Conservation (phyloP, 2,329 filamentous ascomycete genomes). For the Didymellaceae sp. region DNA sequence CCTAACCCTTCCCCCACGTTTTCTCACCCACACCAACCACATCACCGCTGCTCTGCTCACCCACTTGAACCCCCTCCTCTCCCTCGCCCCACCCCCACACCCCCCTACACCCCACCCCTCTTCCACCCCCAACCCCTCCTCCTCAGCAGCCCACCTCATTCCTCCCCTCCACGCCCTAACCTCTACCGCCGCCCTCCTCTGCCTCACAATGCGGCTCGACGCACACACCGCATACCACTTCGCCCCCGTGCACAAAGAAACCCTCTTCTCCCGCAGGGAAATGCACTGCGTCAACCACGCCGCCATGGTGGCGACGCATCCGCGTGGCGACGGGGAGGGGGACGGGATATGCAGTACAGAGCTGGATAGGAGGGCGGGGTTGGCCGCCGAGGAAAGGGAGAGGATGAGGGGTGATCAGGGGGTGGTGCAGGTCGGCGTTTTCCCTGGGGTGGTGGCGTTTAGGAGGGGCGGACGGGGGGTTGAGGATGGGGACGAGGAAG, state of each 20-base stretch:
- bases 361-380: neutral
- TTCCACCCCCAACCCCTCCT: neutral
- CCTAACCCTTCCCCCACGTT: constrained; percentile 26
- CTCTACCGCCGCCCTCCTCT: constrained; percentile 29
- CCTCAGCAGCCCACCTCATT: too few species aligned
- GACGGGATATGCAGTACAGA: neutral
- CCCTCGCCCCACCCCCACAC: neutral
- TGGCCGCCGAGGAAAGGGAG: constrained; percentile 11
- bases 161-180: constrained; percentile 2
- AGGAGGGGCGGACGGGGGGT: constrained; percentile 38
- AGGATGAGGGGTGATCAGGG: constrained; percentile 19
- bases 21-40: constrained; percentile 30
- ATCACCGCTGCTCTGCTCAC: constrained; percentile 25
- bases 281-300: constrained; percentile 34
- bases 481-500: neutral
- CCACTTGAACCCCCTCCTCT: constrained; percentile 32
- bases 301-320: constrained; percentile 17
- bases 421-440: constrained; percentile 30
- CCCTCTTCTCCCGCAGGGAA: constrained; percentile 15
- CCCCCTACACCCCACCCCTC: neutral
- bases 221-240: constrained; percentile 38
- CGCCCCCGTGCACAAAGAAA: constrained; percentile 36
- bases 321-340: neutral
- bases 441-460: constrained; percentile 34
- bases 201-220: constrained; percentile 35